phyloP scores from a whole-genome alignment of 352 stramenopile genomes.

The Phytophthora pisi region DNA sequence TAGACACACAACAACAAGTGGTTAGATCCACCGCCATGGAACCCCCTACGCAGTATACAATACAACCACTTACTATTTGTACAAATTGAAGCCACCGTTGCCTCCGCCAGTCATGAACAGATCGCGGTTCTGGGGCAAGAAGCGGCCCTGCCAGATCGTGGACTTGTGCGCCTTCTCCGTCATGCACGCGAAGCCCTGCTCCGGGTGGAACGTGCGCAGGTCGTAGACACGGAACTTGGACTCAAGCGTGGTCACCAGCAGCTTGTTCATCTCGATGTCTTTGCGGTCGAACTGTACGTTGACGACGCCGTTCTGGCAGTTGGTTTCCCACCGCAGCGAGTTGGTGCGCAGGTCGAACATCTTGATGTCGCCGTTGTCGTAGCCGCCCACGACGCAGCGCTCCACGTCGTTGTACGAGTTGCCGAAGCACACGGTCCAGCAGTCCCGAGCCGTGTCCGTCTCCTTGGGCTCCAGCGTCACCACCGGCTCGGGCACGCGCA shows the following conservation, averaged over 20 bases:
- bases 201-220: slow-evolving; percentile 91
- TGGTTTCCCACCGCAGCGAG: slow-evolving; percentile 95
- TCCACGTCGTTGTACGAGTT: slow-evolving; percentile 95
- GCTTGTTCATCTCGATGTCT: slow-evolving; percentile 98
- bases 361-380: slow-evolving; percentile 98
- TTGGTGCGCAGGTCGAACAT: slow-evolving; percentile 96
- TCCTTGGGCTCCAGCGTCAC: slow-evolving; percentile 92
- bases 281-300: slow-evolving; percentile 95
- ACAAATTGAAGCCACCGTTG: slow-evolving; percentile 97
- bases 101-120: slow-evolving; percentile 96
- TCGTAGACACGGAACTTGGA: slow-evolving; percentile 97
- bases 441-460: slow-evolving; percentile 86
- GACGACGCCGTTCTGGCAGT: slow-evolving; percentile 96
- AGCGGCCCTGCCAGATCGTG: slow-evolving; percentile 94
- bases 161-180: slow-evolving; percentile 94
- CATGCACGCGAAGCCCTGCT: slow-evolving; percentile 92
- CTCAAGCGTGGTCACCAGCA: slow-evolving; percentile 95
- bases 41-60: background rate
- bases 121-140: slow-evolving; percentile 96
- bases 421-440: slow-evolving; percentile 96
- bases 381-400: slow-evolving; percentile 92
- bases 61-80: slow-evolving; percentile 93
- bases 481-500: slow-evolving; percentile 90
- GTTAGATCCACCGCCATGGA: slow-evolving; percentile 21
- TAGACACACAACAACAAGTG: slow-evolving; percentile 12